Evolutionary conservation across 169 alveolate species (phyloP).

Genomic region (Prorocentrum cordatum): DNA sequence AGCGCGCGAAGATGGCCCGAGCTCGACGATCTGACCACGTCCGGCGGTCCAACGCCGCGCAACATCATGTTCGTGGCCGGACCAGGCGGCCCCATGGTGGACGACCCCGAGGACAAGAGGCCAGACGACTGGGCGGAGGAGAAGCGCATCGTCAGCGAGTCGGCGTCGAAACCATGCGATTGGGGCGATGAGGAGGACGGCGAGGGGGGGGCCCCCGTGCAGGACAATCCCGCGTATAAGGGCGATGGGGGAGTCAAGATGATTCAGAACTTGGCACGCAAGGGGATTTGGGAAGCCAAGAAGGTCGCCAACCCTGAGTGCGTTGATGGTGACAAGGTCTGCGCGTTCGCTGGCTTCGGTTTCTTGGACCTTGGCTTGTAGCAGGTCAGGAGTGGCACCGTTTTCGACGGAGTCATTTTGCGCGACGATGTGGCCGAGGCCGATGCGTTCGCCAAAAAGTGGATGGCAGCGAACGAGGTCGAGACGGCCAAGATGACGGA

Average conservation of each 20-base stretch:
- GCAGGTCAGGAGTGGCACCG: constrained; percentile 71
- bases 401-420: constrained; percentile 69
- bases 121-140: constrained; percentile 73
- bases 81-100: constrained; percentile 52
- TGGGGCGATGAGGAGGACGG: constrained; percentile 73
- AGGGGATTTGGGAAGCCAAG: constrained; percentile 72
- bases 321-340: constrained; percentile 20
- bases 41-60: constrained; percentile 69
- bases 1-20: constrained; percentile 61
- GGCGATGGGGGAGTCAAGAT: constrained; percentile 69
- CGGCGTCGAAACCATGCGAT: constrained; percentile 69
- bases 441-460: constrained; percentile 28
- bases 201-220: constrained; percentile 69
- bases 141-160: constrained; percentile 27
- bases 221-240: constrained; percentile 71
- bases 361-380: constrained; percentile 71
- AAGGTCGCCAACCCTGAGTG: constrained; percentile 70
- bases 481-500: constrained; percentile 43
- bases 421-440: constrained; percentile 71
- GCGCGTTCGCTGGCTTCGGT: background rate
- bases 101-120: constrained; percentile 65
- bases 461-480: constrained; percentile 4
- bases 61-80: constrained; percentile 73
- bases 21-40: constrained; percentile 60
- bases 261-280: constrained; percentile 70